Percentiles rank a stretch among this genome's conserved stretches.
phyloP scores from a whole-genome alignment of 1,139 yeast species.

The Saccharomyces pastorianus region DNA sequence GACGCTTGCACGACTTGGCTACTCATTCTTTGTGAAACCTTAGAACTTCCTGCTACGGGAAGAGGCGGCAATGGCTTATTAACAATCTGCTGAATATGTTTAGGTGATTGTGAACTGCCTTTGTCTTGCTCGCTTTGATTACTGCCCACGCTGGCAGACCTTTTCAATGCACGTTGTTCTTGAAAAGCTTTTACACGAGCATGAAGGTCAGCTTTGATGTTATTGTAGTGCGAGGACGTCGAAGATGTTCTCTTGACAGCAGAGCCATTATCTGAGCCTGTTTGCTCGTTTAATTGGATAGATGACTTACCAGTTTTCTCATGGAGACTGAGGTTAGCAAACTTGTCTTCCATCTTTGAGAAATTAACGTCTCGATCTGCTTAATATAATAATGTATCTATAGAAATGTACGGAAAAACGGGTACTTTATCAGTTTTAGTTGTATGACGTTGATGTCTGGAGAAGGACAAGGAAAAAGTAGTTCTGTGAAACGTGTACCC shows the following conservation, averaged over 20 bases:
- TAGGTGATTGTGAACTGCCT: slow-evolving; percentile 10
- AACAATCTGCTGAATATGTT: slow-evolving; percentile 23
- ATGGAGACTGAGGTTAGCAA: slow-evolving; percentile 3
- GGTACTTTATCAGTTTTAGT: background rate
- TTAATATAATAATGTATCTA: background rate
- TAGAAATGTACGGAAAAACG: background rate
- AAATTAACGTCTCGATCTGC: background rate
- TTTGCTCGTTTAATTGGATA: slow-evolving; percentile 2
- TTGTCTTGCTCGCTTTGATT: slow-evolving; percentile 10
- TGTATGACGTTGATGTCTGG: background rate
- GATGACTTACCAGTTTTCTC: slow-evolving; percentile 1
- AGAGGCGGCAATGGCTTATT: slow-evolving; percentile 29
- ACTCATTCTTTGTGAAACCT: background rate
- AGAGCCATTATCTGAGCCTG: slow-evolving; percentile 1
- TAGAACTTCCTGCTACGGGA: slow-evolving; percentile 10
- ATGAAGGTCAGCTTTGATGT: slow-evolving; percentile 57
- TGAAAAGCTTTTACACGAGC: slow-evolving; percentile 72
- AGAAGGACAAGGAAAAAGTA: background rate
- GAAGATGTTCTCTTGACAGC: slow-evolving; percentile 18
- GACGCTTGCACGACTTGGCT: slow-evolving; percentile 7
- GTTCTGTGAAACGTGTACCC: background rate
- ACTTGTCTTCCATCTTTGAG: slow-evolving; percentile 7
- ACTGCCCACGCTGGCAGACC: slow-evolving; percentile 27
- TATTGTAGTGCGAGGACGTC: slow-evolving; percentile 27
- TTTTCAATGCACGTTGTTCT: slow-evolving; percentile 46